phyloP scores from a whole-genome alignment of 2,329 filamentous ascomycete species.

The Trichoderma pleuroti region DNA sequence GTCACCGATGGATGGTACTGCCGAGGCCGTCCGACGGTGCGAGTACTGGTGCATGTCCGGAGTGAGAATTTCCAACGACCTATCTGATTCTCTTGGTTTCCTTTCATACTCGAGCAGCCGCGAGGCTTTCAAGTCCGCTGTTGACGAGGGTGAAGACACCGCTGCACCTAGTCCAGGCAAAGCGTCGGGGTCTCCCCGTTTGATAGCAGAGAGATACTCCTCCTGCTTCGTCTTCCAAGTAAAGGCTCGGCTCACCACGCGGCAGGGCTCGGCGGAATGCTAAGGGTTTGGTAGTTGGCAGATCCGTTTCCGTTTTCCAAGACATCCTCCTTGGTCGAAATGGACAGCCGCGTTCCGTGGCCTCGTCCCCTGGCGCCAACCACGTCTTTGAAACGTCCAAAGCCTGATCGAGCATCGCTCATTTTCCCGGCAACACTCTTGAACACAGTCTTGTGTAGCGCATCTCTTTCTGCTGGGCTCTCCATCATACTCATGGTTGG shows the following conservation, averaged over 20 bases:
- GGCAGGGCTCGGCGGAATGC: slow-evolving; percentile 36
- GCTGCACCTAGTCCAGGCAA: slow-evolving; percentile 26
- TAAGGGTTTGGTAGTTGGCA: slow-evolving; percentile 22
- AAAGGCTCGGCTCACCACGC: slow-evolving; percentile 49
- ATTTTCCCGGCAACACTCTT: slow-evolving; percentile 77
- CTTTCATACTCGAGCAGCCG: slow-evolving; percentile 27
- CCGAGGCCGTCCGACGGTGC: slow-evolving; percentile 47
- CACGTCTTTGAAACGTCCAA: slow-evolving; percentile 76
- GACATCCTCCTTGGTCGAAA: slow-evolving; percentile 49
- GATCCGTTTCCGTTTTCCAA: slow-evolving; percentile 31
- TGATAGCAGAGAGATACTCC: slow-evolving; percentile 49
- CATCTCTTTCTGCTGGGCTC: slow-evolving; percentile 51
- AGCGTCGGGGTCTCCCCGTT: slow-evolving; percentile 34
- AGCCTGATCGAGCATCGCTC: slow-evolving; percentile 75
- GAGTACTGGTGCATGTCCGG: slow-evolving; percentile 44
- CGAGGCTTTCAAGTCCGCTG: slow-evolving; percentile 25
- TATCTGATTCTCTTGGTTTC: slow-evolving; percentile 26
- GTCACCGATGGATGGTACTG: slow-evolving; percentile 56
- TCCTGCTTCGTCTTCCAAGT: slow-evolving; percentile 63
- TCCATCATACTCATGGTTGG: slow-evolving; percentile 48
- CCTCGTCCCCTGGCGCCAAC: slow-evolving; percentile 53
- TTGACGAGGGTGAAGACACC: slow-evolving; percentile 29
- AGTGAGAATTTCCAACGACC: slow-evolving; percentile 30
- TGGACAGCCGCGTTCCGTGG: slow-evolving; percentile 51
- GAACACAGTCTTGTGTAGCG: slow-evolving; percentile 63